These are phyloP conservation scores for Yarrowia keelungensis DNA, from an alignment of 805 yeast species.

Conservation along the genomic window DNA sequence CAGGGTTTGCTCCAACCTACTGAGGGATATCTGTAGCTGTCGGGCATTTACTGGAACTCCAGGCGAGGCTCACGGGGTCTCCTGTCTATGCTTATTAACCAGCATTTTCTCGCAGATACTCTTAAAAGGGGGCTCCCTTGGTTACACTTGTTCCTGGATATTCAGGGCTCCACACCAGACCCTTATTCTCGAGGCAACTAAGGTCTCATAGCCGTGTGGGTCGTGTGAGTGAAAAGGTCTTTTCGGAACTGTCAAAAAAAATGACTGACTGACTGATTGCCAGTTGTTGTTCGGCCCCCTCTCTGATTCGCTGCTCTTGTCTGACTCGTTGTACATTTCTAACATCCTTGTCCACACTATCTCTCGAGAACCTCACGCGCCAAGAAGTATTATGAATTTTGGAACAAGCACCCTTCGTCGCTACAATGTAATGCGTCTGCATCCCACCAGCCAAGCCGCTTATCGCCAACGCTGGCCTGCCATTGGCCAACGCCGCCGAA, in stretches of 20 bases:
- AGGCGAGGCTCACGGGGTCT: background rate
- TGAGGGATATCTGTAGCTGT: slow-evolving; percentile 2
- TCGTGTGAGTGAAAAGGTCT: slow-evolving; percentile 1
- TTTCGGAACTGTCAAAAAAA: too few relatives aligned
- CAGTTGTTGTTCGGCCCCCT: too few relatives aligned
- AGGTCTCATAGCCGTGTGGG: slow-evolving; percentile 22
- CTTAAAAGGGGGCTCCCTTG: background rate
- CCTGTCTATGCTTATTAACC: background rate
- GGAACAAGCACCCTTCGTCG: slow-evolving; percentile 8
- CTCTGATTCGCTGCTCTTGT: too few relatives aligned
- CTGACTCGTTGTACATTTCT: background rate
- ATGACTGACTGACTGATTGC: too few relatives aligned
- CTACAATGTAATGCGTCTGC: slow-evolving; percentile 8
- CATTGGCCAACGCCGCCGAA: slow-evolving; percentile 8
- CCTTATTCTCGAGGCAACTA: slow-evolving; percentile 10
- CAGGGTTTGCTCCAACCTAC: slow-evolving; percentile 14
- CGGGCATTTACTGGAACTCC: background rate
- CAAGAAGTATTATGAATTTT: slow-evolving; percentile 25
- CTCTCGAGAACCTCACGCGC: slow-evolving; percentile 19
- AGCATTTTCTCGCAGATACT: slow-evolving; percentile 4
- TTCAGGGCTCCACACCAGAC: background rate
- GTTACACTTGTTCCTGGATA: background rate
- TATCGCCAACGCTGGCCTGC: slow-evolving; percentile 3
- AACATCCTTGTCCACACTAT: background rate
- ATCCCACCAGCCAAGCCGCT: slow-evolving; percentile 28